Evolutionary conservation across 2,329 filamentous ascomycete genomes (phyloP).

Genomic region (Coniochaeta prunicola): DNA sequence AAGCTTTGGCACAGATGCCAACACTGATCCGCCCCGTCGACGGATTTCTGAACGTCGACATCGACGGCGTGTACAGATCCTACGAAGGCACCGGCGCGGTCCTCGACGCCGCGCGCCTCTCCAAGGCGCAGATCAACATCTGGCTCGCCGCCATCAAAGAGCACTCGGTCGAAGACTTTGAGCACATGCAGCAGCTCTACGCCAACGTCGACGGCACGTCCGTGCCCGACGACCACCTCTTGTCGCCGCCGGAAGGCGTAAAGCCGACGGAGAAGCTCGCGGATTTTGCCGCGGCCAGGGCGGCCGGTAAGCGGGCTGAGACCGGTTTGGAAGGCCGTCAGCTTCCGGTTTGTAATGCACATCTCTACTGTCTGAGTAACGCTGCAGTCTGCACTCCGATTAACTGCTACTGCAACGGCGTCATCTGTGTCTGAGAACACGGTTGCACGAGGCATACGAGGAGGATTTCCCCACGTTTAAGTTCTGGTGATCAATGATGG

Average conservation of each 20-base stretch:
- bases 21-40: background rate
- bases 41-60: background rate
- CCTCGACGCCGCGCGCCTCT: background rate
- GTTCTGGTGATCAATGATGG: no score
- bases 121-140: background rate
- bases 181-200: background rate
- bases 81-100: background rate
- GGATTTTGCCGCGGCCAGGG: background rate
- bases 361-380: background rate
- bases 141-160: background rate
- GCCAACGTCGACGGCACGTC: background rate
- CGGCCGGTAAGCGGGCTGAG: background rate
- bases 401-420: background rate
- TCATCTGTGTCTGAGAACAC: background rate
- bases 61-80: background rate
- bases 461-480: no score
- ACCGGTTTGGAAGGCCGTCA: background rate
- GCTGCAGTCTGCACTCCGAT: background rate
- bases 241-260: background rate
- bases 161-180: background rate
- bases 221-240: background rate
- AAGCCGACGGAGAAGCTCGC: background rate
- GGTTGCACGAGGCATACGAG: no score
- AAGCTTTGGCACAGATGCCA: background rate
- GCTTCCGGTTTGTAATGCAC: background rate